Base-by-base conservation (phyloP, 805 yeast genomes). In the Candida alai region DNA sequence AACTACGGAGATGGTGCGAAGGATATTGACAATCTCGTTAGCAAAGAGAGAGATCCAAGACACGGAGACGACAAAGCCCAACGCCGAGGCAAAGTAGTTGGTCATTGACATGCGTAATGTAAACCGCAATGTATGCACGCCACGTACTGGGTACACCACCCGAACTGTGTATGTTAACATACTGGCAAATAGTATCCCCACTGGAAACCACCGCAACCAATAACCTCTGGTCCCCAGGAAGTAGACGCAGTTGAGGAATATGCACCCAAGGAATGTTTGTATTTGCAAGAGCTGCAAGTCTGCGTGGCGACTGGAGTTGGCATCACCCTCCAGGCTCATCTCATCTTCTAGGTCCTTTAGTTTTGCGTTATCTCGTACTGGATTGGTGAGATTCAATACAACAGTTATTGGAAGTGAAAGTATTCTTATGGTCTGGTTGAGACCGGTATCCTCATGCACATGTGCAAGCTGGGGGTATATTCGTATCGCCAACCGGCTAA, bases 1-100 rank as follows among this genome's bases (percentile, higher is more conserved):
- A 0, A 79, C 63, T 1, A 74, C 62, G 0, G 89, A 80, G 37
- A 84, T 52, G 14, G 80, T 65, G 34, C 78, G 74, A 29, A 90
- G 56, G 1, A 80, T 64, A 3, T 69, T 68, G 25, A 90, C 82
- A 10, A 88, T 76, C 42, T 80, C 84, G 3, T 76, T 71, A 1
- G 94, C 90, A 25, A 83, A 70, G 2, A 71, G 47, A 0, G 93
- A 70, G 9, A 89, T 80, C 75, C 87, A 78, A 1, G 76, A 52
- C 3, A 90, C 64, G 1, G 94, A 73, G 5, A 77, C 56, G 0
- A 72, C 36, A 51, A 90, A 90, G 0, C 96, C 96, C 3, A 68
- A 14, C 0, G 68, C 28, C 0, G 85, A 58, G 9, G 42, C 35
- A 10, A 43, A 9, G 32, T 56, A 43, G 38, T 56, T 53, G 40